Evolutionary conservation across 169 alveolate genomes (phyloP).

Genomic region (Sarcocystis neurona): DNA sequence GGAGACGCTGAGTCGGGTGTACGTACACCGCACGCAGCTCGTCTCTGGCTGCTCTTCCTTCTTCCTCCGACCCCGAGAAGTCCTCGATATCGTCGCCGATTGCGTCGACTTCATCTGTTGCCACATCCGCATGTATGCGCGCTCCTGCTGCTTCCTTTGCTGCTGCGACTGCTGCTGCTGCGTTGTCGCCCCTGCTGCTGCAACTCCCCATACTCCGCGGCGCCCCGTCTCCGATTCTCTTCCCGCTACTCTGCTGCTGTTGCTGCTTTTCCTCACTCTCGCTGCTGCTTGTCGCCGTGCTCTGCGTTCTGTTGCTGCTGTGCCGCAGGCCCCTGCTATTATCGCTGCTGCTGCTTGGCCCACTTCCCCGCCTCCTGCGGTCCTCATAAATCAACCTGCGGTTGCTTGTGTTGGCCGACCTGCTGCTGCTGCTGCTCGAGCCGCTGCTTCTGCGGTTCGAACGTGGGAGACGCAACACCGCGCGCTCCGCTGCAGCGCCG

Average conservation of each 20-base stretch:
- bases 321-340: too few species aligned
- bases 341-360: background rate
- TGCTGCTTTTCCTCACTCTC: background rate
- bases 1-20: conserved; percentile 41
- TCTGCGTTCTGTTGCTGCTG: too few species aligned
- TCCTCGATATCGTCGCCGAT: conserved; percentile 48
- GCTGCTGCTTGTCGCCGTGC: background rate
- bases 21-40: background rate
- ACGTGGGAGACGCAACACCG: background rate
- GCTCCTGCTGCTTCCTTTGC: background rate
- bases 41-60: conserved; percentile 26
- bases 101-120: conserved; percentile 8
- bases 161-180: too few species aligned
- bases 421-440: background rate
- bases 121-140: background rate
- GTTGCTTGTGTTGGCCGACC: background rate
- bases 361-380: background rate
- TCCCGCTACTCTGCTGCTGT: background rate
- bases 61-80: conserved; percentile 40
- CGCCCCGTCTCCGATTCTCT: background rate
- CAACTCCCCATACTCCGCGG: background rate
- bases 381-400: background rate
- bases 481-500: background rate
- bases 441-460: background rate
- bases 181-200: background rate